Conservation (phyloP, 345 rosid species). For the Rubroshorea leprosula region DNA sequence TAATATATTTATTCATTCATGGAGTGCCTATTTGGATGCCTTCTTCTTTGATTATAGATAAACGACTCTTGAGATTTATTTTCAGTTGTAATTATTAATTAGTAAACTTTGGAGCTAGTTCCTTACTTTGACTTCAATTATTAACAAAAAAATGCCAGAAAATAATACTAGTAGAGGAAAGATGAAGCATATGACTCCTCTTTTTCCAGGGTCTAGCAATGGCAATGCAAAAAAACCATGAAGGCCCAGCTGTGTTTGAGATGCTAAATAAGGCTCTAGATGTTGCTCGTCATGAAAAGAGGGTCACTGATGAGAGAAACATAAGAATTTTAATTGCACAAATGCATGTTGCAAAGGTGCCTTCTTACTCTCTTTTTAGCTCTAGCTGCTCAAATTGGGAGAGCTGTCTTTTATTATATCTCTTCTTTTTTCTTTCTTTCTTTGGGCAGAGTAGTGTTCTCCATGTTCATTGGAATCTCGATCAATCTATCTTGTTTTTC, state of each 20-base stretch:
- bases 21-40: no score
- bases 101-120: no score
- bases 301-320: conserved; percentile 79
- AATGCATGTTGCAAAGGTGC: conserved; percentile 79
- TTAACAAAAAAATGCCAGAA: no score
- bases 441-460: no score
- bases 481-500: no score
- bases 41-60: not conserved
- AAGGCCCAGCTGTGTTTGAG: conserved; percentile 72
- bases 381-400: not conserved
- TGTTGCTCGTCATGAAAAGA: conserved; percentile 42
- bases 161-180: not conserved
- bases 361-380: conserved; percentile 1
- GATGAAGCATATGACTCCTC: not conserved
- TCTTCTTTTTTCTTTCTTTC: no score
- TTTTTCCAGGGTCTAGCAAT: conserved; percentile 70
- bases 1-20: not conserved
- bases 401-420: not conserved
- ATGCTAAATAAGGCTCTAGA: conserved; percentile 71
- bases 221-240: conserved; percentile 84
- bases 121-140: no score
- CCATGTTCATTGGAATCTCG: no score
- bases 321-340: conserved; percentile 77
- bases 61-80: not conserved
- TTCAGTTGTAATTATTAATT: not conserved